Percentiles rank a stretch among this genome's conserved stretches.
phyloP scores from a whole-genome alignment of 2,329 filamentous ascomycete species.

The Fusarium sambucinum region DNA sequence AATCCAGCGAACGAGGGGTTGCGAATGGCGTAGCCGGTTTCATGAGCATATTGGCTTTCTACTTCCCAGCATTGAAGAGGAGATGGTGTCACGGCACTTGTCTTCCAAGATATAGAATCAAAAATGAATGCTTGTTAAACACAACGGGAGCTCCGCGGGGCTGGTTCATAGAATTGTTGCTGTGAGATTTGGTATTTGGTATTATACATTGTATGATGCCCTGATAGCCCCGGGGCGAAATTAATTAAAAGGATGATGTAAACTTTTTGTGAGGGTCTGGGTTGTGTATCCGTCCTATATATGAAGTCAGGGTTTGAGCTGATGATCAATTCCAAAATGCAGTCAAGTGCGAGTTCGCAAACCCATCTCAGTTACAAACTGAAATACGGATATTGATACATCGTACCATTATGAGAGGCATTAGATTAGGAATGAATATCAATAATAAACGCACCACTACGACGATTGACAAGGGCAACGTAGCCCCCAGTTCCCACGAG shows the following conservation, averaged over 20 bases:
- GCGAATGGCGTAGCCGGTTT: slow-evolving; percentile 55
- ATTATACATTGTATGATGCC: slow-evolving; percentile 23
- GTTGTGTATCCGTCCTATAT: slow-evolving; percentile 29
- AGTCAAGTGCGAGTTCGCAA: not conserved
- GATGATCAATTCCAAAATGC: not conserved
- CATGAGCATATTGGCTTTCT: slow-evolving; percentile 51
- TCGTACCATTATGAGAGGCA: not conserved
- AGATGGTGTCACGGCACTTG: slow-evolving; percentile 35
- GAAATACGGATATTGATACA: not conserved
- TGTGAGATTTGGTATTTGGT: slow-evolving; percentile 9
- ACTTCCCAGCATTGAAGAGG: slow-evolving; percentile 40
- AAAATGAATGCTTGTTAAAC: slow-evolving; percentile 37
- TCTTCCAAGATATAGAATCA: slow-evolving; percentile 39
- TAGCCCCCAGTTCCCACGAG: slow-evolving; percentile 63
- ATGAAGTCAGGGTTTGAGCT: slow-evolving; percentile 7
- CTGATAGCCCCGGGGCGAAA: not conserved
- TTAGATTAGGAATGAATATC: not conserved
- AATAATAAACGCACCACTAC: slow-evolving; percentile 57
- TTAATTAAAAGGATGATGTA: slow-evolving; percentile 27
- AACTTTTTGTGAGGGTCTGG: slow-evolving; percentile 36
- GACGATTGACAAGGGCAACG: slow-evolving; percentile 62
- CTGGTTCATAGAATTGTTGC: not conserved
- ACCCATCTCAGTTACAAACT: not conserved
- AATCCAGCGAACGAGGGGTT: slow-evolving; percentile 50
- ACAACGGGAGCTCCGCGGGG: not conserved